A percentile compares a stretch with the other conserved stretches of the same genome.
phyloP scores from a whole-genome alignment of 2,329 filamentous ascomycete species.

The Xylariales sp. region DNA sequence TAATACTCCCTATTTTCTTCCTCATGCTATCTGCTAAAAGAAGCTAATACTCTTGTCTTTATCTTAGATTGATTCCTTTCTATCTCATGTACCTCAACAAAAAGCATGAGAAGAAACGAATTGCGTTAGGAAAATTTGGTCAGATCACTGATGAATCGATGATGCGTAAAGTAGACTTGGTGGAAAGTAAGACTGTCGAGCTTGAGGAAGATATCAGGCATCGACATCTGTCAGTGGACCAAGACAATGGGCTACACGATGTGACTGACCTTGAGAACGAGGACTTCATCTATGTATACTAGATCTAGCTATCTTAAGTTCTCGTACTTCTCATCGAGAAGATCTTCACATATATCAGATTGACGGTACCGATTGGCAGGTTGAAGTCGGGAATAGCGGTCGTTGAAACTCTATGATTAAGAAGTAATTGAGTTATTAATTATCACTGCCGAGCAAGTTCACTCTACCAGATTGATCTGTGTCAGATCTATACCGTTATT shows the following conservation, averaged over 20 bases:
- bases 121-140: slow-evolving; percentile 45
- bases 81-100: slow-evolving; percentile 45
- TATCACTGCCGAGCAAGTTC: no score
- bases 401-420: no score
- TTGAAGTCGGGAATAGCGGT: no score
- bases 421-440: no score
- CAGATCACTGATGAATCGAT: slow-evolving; percentile 40
- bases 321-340: no score
- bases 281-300: slow-evolving; percentile 59
- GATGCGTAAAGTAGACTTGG: slow-evolving; percentile 27
- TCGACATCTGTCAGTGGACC: slow-evolving; percentile 18
- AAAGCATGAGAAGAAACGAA: slow-evolving; percentile 36
- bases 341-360: no score
- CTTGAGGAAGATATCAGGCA: slow-evolving; percentile 26
- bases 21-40: slow-evolving; percentile 13
- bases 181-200: slow-evolving; percentile 19
- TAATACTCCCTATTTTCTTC: slow-evolving; percentile 10
- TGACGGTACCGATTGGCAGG: no score
- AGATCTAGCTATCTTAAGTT: no score
- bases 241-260: slow-evolving; percentile 52
- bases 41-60: no score
- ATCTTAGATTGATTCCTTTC: slow-evolving; percentile 25
- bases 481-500: no score
- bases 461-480: no score
- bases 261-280: slow-evolving; percentile 63